Conservation (phyloP, 2,329 filamentous ascomycete genomes). For the Ophiostoma australiae region DNA sequence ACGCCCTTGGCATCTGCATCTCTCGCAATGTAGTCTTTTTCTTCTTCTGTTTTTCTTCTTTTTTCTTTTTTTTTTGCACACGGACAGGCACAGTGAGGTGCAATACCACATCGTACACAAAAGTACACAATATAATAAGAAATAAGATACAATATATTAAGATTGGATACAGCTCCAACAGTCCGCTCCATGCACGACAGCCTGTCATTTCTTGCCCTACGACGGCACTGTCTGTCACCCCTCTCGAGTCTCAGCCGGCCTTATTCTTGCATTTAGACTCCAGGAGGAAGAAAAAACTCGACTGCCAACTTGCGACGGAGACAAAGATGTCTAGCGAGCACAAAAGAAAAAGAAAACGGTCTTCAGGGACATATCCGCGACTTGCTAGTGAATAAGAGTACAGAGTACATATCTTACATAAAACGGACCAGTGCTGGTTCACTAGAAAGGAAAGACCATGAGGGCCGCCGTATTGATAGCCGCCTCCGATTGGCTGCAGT, state of each 20-base stretch:
- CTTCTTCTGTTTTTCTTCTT: background rate
- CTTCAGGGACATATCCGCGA: background rate
- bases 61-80: too few relatives aligned
- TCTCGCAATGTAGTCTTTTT: too few relatives aligned
- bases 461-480: background rate
- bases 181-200: background rate
- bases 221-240: background rate
- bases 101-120: background rate
- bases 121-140: background rate
- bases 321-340: background rate
- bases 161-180: background rate
- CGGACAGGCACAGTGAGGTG: too few relatives aligned
- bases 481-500: background rate
- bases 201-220: background rate
- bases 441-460: background rate
- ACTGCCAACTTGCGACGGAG: background rate
- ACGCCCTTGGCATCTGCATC: background rate
- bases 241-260: conserved; percentile 1
- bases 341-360: background rate
- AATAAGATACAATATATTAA: background rate
- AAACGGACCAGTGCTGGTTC: background rate
- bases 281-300: too few relatives aligned
- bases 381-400: background rate
- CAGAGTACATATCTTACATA: background rate
- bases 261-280: background rate